Evolutionary conservation across 2,329 filamentous ascomycete species (phyloP).

Genomic region (Pleochaeta shiraiana): DNA sequence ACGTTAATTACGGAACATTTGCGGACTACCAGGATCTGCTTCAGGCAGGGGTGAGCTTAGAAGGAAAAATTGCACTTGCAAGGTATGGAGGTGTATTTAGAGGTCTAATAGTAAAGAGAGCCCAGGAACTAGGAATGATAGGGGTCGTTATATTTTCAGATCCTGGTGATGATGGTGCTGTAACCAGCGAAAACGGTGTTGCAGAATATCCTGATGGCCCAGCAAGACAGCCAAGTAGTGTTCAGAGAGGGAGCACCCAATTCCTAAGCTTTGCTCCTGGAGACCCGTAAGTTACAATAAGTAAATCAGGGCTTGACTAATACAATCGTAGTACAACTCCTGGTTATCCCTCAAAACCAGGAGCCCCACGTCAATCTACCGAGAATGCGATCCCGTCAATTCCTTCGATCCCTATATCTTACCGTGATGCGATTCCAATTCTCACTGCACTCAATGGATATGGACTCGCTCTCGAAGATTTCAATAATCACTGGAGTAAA

Average conservation of each 20-base stretch:
- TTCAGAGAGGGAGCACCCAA: slow-evolving; percentile 73
- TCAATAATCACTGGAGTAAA: slow-evolving; percentile 47
- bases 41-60: slow-evolving; percentile 48
- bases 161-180: slow-evolving; percentile 67
- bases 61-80: slow-evolving; percentile 70
- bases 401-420: slow-evolving; percentile 81
- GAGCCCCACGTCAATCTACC: slow-evolving; percentile 51
- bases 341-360: slow-evolving; percentile 82
- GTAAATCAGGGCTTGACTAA: too few relatives aligned
- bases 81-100: slow-evolving; percentile 78
- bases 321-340: slow-evolving; percentile 47
- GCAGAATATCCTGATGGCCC: slow-evolving; percentile 67
- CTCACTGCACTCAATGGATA: slow-evolving; percentile 80
- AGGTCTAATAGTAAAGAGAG: slow-evolving; percentile 79
- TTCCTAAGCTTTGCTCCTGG: slow-evolving; percentile 50
- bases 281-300: slow-evolving; percentile 55
- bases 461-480: slow-evolving; percentile 53
- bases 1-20: slow-evolving; percentile 79
- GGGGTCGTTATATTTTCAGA: slow-evolving; percentile 74
- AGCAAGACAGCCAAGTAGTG: slow-evolving; percentile 67
- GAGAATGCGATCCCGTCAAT: slow-evolving; percentile 57
- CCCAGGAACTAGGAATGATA: slow-evolving; percentile 74
- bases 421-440: slow-evolving; percentile 64
- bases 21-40: slow-evolving; percentile 66
- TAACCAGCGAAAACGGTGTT: slow-evolving; percentile 64